phyloP scores from a whole-genome alignment of 1,284 basidiomycete genomes.

The Tremellales sp. region DNA sequence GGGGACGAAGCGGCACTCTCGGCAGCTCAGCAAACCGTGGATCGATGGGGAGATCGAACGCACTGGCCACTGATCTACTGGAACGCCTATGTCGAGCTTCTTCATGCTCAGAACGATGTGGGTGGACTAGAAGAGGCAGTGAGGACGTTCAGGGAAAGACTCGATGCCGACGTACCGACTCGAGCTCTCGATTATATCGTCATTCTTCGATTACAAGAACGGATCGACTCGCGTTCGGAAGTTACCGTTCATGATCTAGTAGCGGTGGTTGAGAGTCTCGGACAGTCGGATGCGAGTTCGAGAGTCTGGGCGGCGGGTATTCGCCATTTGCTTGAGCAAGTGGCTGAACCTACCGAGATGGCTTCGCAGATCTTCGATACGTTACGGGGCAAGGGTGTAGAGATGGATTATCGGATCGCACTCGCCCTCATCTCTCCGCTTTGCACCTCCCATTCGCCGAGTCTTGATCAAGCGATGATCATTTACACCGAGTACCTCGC shows the following conservation, averaged over 20 bases:
- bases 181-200: slow-evolving; percentile 13
- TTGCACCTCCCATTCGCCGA: slow-evolving; percentile 7
- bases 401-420: slow-evolving; percentile 10
- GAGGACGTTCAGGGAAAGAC: neutral
- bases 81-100: neutral
- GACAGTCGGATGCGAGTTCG: slow-evolving; percentile 4
- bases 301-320: slow-evolving; percentile 19
- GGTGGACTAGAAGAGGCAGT: neutral
- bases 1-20: neutral
- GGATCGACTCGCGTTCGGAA: slow-evolving; percentile 3
- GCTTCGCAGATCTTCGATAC: slow-evolving; percentile 18
- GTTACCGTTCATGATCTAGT: slow-evolving; percentile 10
- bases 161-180: neutral
- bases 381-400: slow-evolving; percentile 11
- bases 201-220: slow-evolving; percentile 1
- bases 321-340: slow-evolving; percentile 5
- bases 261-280: slow-evolving; percentile 10
- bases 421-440: slow-evolving; percentile 21
- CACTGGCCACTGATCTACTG: neutral
- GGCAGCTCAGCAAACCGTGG: neutral
- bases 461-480: slow-evolving; percentile 11
- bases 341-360: slow-evolving; percentile 11
- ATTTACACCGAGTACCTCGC: slow-evolving; percentile 14
- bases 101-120: neutral
- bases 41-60: neutral